Evolutionary conservation across 2,329 filamentous ascomycete genomes (phyloP), one percentile per base, ranked within the genome.

Genomic region (Neonectria magnoliae): DNA sequence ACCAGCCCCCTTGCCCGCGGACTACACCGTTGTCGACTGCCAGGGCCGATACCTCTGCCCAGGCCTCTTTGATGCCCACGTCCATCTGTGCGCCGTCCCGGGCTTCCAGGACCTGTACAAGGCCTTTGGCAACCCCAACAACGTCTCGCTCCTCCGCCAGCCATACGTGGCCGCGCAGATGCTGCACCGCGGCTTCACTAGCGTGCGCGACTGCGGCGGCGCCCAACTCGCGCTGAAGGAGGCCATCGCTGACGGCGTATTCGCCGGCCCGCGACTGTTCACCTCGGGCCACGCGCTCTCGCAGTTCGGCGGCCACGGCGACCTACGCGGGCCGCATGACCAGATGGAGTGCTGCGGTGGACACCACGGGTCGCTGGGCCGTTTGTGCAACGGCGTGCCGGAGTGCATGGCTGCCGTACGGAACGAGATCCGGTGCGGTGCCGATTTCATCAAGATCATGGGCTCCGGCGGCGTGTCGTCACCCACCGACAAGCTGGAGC

Each of bases 361-460:
- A 11, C 57, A 67, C 3, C 41, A 50, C 16, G 54, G 51, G 1
- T 54, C 41, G 2, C 70, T 84, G 1, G 83, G 82, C 1, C 76
- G 81, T 8, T 76, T 88, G 1, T 83, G 81, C 51, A 84, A 88
- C 69, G 85, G 87, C 3, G 84, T 87, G 1, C 78, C 84, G 0
- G 83, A 85, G 53, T 88, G 87, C 68, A 78, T 87, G 57, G 80
- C 81, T 25, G 82, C 78, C 11, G 82, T 83, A 0, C 80, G 87
- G 1, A 85, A 88, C 57, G 83, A 89, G 72, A 72, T 89, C 0
- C 79, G 87, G 0, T 79, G 77, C 16, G 87, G 87, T 2, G 83
- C 85, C 1, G 85, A 89, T 70, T 89, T 89, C 68, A 83, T 90
- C 75, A 90, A 89, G 73, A 86, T 90, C 67, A 89, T 89, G 87